Conservation (phyloP, 371 early-diverging fungal species). For the Amoeboradix gromovi region DNA sequence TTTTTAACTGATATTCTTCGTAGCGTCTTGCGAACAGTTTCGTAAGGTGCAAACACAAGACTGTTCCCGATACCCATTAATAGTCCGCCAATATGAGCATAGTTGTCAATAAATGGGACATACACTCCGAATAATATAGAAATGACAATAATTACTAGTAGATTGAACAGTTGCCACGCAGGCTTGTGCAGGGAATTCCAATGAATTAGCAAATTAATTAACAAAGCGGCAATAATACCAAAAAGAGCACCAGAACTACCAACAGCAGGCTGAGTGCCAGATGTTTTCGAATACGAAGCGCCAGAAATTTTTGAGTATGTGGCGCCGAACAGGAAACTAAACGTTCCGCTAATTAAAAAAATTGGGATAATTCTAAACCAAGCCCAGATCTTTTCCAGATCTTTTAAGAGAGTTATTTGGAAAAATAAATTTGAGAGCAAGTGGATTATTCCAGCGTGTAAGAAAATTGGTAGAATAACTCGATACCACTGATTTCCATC, state of each 20-base stretch:
- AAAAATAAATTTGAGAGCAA: constrained; percentile 37
- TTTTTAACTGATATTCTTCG: background rate
- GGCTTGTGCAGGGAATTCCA: constrained; percentile 38
- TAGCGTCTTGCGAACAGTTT: background rate
- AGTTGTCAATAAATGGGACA: constrained; percentile 42
- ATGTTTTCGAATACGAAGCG: constrained; percentile 10
- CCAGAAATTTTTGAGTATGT: no score
- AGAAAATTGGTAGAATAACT: constrained; percentile 47
- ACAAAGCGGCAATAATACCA: constrained; percentile 44
- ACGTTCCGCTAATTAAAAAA: constrained; percentile 41
- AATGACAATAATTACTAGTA: constrained; percentile 26
- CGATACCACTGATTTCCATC: constrained; percentile 40
- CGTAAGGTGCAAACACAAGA: background rate
- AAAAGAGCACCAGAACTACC: constrained; percentile 57
- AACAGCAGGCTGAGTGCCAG: constrained; percentile 24
- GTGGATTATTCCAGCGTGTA: constrained; percentile 60
- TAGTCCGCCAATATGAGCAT: constrained; percentile 39
- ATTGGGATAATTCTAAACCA: constrained; percentile 35
- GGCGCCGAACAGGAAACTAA: constrained; percentile 49
- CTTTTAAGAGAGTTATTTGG: constrained; percentile 33
- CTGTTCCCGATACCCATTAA: constrained; percentile 6
- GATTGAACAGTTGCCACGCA: constrained; percentile 29
- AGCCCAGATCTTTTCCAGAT: constrained; percentile 43
- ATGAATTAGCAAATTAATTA: constrained; percentile 45
- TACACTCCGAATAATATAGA: constrained; percentile 26